Conservation (phyloP, 1,284 basidiomycete species). For the Tylopilus orsonianus region DNA sequence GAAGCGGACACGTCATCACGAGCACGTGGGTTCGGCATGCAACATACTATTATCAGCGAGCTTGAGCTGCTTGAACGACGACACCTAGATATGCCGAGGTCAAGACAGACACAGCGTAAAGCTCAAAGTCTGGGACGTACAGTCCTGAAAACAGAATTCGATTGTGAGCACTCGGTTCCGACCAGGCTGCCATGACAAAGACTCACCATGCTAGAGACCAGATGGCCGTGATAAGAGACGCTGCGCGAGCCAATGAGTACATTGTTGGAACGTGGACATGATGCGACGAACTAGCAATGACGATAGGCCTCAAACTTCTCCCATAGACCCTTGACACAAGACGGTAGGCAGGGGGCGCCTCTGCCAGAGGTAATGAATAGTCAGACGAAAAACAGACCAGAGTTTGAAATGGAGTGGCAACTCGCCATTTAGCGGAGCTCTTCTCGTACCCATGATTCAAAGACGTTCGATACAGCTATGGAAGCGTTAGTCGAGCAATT, state of each 20-base stretch:
- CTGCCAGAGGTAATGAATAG: slow-evolving; percentile 32
- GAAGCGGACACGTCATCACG: slow-evolving; percentile 1
- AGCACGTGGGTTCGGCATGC: slow-evolving; percentile 7
- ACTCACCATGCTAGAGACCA: slow-evolving; percentile 66
- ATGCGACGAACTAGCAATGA: slow-evolving; percentile 52
- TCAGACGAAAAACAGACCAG: neutral
- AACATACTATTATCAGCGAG: slow-evolving; percentile 48
- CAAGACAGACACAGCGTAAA: neutral
- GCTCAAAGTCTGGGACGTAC: slow-evolving; percentile 39
- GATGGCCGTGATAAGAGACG: slow-evolving; percentile 47
- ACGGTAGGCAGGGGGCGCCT: slow-evolving; percentile 55
- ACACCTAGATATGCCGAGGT: slow-evolving; percentile 42
- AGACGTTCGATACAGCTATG: neutral
- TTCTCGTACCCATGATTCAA: slow-evolving; percentile 18
- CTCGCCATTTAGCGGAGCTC: slow-evolving; percentile 18
- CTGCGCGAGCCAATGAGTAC: slow-evolving; percentile 31
- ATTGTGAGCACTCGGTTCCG: neutral
- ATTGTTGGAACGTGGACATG: neutral
- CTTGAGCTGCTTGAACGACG: slow-evolving; percentile 54
- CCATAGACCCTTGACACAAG: slow-evolving; percentile 56
- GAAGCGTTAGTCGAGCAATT: slow-evolving; percentile 2
- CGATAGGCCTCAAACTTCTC: slow-evolving; percentile 56
- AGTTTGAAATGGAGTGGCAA: neutral
- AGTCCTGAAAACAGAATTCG: slow-evolving; percentile 37
- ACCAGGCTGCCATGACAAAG: neutral